These are phyloP conservation scores for Juncus effusus DNA, from an alignment of 176 grass and related monocot genomes.

Conservation along the genomic window DNA sequence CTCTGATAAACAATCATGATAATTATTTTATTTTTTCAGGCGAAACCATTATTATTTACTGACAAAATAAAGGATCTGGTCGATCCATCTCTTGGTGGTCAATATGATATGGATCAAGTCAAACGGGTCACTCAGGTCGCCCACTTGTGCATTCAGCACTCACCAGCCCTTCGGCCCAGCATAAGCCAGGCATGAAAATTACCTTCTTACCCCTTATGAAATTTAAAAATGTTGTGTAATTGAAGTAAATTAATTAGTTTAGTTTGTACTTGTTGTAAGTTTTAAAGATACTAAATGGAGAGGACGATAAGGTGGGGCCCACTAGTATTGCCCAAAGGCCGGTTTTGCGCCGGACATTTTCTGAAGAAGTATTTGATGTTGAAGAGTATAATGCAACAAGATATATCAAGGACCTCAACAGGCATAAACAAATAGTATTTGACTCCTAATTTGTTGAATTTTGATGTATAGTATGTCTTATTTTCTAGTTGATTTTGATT, in stretches of 20 bases:
- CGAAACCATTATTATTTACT: slow-evolving; percentile 35
- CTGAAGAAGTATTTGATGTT: slow-evolving; percentile 12
- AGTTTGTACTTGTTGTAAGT: slow-evolving; percentile 27
- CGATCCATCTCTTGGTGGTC: slow-evolving; percentile 47
- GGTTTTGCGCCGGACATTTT: background rate
- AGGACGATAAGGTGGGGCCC: background rate
- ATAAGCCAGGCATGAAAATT: slow-evolving; percentile 53
- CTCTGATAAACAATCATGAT: background rate
- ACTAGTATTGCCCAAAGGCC: background rate
- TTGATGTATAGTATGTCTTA: slow-evolving; percentile 8
- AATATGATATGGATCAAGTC: slow-evolving; percentile 47
- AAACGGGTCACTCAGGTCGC: slow-evolving; percentile 27
- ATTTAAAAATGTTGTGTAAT: background rate
- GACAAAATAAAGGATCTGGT: slow-evolving; percentile 33
- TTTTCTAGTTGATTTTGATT: slow-evolving; percentile 5
- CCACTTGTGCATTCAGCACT: slow-evolving; percentile 44
- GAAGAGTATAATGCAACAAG: slow-evolving; percentile 31
- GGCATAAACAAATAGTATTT: slow-evolving; percentile 46
- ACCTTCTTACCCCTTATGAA: background rate
- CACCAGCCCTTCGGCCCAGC: slow-evolving; percentile 34
- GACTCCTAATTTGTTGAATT: slow-evolving; percentile 32
- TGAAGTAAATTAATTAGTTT: background rate
- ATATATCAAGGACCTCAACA: slow-evolving; percentile 39
- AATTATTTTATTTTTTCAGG: slow-evolving; percentile 30
- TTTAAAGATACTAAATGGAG: slow-evolving; percentile 24